Conservation (phyloP, 306 rosid species). For the Cicer cuneatum region DNA sequence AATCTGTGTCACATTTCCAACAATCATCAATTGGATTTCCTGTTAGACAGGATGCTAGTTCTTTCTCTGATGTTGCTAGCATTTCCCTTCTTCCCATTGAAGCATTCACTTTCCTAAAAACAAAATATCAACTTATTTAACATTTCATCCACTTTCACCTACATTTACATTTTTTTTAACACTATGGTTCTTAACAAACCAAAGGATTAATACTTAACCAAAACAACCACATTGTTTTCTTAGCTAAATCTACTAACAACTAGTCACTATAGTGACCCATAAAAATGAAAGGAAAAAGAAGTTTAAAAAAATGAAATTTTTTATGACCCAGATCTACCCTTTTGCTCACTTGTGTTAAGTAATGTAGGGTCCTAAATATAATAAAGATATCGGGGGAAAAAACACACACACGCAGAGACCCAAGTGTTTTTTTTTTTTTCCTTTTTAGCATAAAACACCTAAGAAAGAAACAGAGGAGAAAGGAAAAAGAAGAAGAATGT, state of each 20-base stretch:
- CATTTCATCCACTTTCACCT: not conserved
- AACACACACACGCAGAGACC: not conserved
- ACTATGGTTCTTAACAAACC: no score
- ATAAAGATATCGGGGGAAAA: not conserved
- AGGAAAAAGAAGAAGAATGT: not conserved
- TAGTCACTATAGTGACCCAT: not conserved
- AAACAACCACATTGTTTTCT: no score
- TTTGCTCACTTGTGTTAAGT: not conserved
- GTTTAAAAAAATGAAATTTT: not conserved
- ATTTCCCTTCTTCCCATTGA: slow-evolving; percentile 76
- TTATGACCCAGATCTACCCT: slow-evolving; percentile 27
- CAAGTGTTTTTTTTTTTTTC: not conserved
- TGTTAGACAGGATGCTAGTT: slow-evolving; percentile 62
- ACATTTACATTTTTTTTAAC: not conserved
- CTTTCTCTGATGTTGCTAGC: slow-evolving; percentile 55
- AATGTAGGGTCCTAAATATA: slow-evolving; percentile 27
- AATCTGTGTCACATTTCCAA: slow-evolving; percentile 92
- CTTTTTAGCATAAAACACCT: not conserved
- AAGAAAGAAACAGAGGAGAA: slow-evolving; percentile 9
- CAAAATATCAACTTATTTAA: not conserved
- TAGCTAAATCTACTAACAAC: no score
- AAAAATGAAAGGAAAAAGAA: not conserved
- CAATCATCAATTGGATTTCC: slow-evolving; percentile 98
- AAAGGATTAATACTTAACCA: no score
- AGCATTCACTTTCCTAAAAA: slow-evolving; percentile 73